A percentile compares a stretch with the other conserved stretches of the same genome.
Conservation (phyloP, 106 monocot genomes). For the Amphibolis antarctica region DNA sequence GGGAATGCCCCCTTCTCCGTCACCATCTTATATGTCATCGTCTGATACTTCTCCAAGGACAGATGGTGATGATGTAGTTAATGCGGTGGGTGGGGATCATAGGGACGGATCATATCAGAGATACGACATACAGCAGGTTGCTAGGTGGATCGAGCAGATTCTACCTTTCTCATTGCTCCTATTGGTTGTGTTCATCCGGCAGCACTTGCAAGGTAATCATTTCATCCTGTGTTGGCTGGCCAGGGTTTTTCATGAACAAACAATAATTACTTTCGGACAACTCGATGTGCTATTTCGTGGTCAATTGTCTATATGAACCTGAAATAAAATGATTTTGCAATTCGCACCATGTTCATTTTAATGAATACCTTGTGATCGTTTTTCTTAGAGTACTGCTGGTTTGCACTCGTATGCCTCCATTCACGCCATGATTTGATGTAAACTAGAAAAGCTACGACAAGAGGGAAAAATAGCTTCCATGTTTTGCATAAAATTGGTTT, state of each 20-base stretch:
- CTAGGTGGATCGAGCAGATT: conserved; percentile 92
- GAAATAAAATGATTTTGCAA: background rate
- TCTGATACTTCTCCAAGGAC: conserved; percentile 9
- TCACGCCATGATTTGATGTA: no score
- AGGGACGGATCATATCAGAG: conserved; percentile 66
- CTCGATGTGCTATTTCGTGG: no score
- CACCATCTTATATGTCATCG: background rate
- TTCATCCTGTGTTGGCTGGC: no score
- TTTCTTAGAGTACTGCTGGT: no score
- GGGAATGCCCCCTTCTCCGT: background rate
- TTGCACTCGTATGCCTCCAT: no score
- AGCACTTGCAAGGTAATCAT: conserved; percentile 87
- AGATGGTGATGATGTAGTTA: conserved; percentile 21
- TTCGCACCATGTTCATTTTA: background rate
- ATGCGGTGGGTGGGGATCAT: conserved; percentile 20
- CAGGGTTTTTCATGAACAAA: no score
- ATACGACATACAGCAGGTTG: conserved; percentile 89
- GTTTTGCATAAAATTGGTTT: no score
- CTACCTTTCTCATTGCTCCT: conserved; percentile 81
- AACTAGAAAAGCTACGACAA: no score
- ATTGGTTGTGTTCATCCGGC: conserved; percentile 90
- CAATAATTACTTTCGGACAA: no score
- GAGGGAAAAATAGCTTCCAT: no score
- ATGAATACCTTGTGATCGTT: no score
- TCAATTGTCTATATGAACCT: background rate